phyloP scores from a whole-genome alignment of 768 basidiomycete species.

The Candolleomyces aberdarensis region DNA sequence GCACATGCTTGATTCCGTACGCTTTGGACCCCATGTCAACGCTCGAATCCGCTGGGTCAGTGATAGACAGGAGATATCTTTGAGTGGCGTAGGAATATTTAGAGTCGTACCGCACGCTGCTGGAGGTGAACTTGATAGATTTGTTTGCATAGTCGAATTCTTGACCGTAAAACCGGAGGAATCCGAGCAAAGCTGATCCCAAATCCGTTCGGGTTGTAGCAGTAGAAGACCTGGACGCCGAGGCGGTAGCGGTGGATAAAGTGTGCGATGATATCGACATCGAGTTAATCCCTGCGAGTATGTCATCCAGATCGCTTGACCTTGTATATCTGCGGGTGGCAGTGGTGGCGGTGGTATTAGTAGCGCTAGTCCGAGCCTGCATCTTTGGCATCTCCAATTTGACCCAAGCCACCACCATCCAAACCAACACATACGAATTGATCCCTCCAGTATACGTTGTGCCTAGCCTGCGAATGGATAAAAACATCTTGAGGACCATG shows the following conservation, averaged over 20 bases:
- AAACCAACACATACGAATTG: constrained; percentile 23
- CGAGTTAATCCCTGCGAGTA: not conserved
- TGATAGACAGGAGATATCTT: constrained; percentile 19
- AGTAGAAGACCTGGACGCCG: not conserved
- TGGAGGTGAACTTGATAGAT: constrained; percentile 18
- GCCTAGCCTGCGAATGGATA: constrained; percentile 21
- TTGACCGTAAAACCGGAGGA: constrained; percentile 23
- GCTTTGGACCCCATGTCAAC: constrained; percentile 22
- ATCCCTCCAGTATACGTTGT: constrained; percentile 25
- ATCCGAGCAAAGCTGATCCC: constrained; percentile 15
- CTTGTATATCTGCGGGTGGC: not conserved
- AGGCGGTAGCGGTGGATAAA: not conserved
- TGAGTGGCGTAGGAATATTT: constrained; percentile 11
- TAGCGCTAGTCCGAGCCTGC: not conserved
- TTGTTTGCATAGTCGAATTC: constrained; percentile 17
- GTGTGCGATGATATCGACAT: not conserved
- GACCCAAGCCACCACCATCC: constrained; percentile 28
- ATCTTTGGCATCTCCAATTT: constrained; percentile 20
- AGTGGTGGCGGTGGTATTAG: not conserved
- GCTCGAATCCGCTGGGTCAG: constrained; percentile 18
- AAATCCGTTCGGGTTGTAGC: constrained; percentile 6
- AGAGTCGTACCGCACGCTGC: constrained; percentile 4
- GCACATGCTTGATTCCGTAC: constrained; percentile 24
- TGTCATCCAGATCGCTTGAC: not conserved
- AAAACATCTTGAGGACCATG: constrained; percentile 22